Conservation (phyloP, 2,329 filamentous ascomycete species). For the Claviceps humidiphila region DNA sequence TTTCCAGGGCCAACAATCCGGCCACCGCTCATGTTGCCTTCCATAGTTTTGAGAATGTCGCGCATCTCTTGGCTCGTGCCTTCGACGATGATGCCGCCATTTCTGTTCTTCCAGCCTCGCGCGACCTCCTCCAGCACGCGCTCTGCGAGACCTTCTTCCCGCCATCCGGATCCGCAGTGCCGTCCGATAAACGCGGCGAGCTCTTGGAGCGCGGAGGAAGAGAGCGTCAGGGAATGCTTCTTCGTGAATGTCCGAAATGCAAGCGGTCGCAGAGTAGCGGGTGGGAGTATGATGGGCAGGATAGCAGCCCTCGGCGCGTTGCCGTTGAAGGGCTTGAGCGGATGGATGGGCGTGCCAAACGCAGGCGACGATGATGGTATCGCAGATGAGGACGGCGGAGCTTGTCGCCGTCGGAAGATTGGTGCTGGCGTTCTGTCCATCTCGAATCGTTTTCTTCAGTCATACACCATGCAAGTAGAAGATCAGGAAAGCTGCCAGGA, state of each 20-base stretch:
- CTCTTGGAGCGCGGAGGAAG: slow-evolving; percentile 71
- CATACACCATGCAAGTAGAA: too few species aligned
- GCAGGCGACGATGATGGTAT: slow-evolving; percentile 82
- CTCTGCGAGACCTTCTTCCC: slow-evolving; percentile 87
- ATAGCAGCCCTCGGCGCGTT: slow-evolving; percentile 48
- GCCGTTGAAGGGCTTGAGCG: slow-evolving; percentile 51
- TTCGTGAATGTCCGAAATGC: slow-evolving; percentile 96
- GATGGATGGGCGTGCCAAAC: slow-evolving; percentile 76
- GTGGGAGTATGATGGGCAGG: slow-evolving; percentile 78
- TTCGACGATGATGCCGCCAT: slow-evolving; percentile 83
- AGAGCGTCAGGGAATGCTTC: slow-evolving; percentile 89
- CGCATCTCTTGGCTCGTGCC: slow-evolving; percentile 64
- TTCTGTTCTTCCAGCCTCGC: slow-evolving; percentile 79
- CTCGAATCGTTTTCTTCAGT: too few species aligned
- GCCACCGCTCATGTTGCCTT: slow-evolving; percentile 83
- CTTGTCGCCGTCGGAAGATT: slow-evolving; percentile 23
- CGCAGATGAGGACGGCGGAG: slow-evolving; percentile 33
- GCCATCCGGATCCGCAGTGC: slow-evolving; percentile 91
- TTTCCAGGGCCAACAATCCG: slow-evolving; percentile 41
- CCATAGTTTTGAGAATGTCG: slow-evolving; percentile 69
- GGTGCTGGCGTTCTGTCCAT: slow-evolving; percentile 28
- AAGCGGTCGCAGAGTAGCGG: slow-evolving; percentile 72
- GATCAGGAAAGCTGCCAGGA: neutral
- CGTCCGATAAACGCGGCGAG: slow-evolving; percentile 83
- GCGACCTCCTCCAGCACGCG: slow-evolving; percentile 85